These are phyloP conservation scores for Aschersonia sp. DNA, from an alignment of 2,329 filamentous ascomycete genomes.

Conservation along the genomic window DNA sequence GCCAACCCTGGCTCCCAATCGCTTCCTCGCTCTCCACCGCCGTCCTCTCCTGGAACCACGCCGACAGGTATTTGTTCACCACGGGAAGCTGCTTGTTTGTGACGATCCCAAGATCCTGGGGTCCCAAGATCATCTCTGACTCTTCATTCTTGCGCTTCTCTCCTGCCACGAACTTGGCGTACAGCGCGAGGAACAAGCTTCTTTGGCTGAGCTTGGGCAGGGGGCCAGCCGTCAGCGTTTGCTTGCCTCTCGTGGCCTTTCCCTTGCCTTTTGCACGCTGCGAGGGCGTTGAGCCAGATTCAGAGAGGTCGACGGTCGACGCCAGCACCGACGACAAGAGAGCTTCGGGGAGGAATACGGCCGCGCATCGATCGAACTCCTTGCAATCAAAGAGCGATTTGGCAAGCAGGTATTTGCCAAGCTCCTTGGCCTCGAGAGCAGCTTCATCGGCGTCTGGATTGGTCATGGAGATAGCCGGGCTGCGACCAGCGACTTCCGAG, in stretches of 20 bases:
- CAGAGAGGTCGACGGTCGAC: constrained; percentile 23
- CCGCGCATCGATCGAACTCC: constrained; percentile 86
- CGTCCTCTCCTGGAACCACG: constrained; percentile 61
- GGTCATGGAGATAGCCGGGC: constrained; percentile 33
- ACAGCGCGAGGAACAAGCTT: constrained; percentile 80
- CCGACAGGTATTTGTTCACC: constrained; percentile 62
- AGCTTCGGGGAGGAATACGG: constrained; percentile 74
- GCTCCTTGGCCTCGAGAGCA: constrained; percentile 61
- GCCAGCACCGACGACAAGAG: constrained; percentile 52
- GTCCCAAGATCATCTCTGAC: constrained; percentile 91
- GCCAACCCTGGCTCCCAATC: constrained; percentile 68
- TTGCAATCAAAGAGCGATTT: constrained; percentile 92
- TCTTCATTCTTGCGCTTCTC: constrained; percentile 96
- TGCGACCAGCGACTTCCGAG: constrained; percentile 18
- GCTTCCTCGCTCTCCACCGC: constrained; percentile 38
- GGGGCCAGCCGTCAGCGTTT: constrained; percentile 9
- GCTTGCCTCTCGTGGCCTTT: constrained; percentile 11
- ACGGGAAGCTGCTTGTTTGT: constrained; percentile 72
- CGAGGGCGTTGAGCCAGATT: constrained; percentile 17
- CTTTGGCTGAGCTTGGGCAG: constrained; percentile 66
- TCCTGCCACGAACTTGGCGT: constrained; percentile 82
- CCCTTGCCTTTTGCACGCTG: constrained; percentile 48
- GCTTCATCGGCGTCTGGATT: constrained; percentile 60
- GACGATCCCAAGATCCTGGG: constrained; percentile 73
- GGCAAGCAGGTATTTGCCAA: constrained; percentile 74